phyloP scores from a whole-genome alignment of 1,284 basidiomycete genomes.

The Irpex sp. region DNA sequence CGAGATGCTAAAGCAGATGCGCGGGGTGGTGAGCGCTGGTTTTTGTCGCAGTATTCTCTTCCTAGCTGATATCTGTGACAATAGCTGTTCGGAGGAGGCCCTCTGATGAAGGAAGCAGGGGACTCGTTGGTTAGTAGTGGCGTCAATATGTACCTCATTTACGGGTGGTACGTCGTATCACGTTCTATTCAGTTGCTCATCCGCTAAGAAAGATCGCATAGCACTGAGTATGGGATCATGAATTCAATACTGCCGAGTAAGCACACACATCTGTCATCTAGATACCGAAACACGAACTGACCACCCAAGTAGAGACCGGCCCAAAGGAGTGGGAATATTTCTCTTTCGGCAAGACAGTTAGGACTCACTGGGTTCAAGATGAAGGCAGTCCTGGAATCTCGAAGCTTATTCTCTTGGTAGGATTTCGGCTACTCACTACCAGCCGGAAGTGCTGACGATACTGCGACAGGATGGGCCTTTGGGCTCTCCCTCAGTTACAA shows the following conservation, averaged over 20 bases:
- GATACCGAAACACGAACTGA: slow-evolving; percentile 9
- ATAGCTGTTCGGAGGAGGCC: slow-evolving; percentile 19
- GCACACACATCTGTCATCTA: slow-evolving; percentile 9
- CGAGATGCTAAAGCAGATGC: slow-evolving; percentile 3
- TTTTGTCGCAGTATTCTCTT: background rate
- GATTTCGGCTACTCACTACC: background rate
- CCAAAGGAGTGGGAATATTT: slow-evolving; percentile 27
- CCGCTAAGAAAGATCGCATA: background rate
- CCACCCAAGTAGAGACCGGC: slow-evolving; percentile 3
- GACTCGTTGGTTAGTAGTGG: slow-evolving; percentile 14
- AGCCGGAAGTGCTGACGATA: too few species aligned
- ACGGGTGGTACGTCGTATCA: slow-evolving; percentile 15
- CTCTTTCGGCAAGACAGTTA: slow-evolving; percentile 13
- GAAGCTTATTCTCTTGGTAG: slow-evolving; percentile 22
- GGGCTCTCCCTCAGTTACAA: slow-evolving; percentile 18
- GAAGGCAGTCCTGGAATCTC: slow-evolving; percentile 19
- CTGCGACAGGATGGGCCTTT: background rate
- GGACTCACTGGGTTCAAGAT: slow-evolving; percentile 16
- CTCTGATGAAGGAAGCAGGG: slow-evolving; percentile 17
- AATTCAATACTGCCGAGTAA: slow-evolving; percentile 20
- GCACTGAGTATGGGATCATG: slow-evolving; percentile 17
- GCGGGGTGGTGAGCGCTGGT: slow-evolving; percentile 10
- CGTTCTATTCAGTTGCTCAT: background rate
- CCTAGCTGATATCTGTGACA: background rate
- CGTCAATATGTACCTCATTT: slow-evolving; percentile 13